Base-by-base conservation (phyloP, 257 asterid species). In the Ballota nigra region DNA sequence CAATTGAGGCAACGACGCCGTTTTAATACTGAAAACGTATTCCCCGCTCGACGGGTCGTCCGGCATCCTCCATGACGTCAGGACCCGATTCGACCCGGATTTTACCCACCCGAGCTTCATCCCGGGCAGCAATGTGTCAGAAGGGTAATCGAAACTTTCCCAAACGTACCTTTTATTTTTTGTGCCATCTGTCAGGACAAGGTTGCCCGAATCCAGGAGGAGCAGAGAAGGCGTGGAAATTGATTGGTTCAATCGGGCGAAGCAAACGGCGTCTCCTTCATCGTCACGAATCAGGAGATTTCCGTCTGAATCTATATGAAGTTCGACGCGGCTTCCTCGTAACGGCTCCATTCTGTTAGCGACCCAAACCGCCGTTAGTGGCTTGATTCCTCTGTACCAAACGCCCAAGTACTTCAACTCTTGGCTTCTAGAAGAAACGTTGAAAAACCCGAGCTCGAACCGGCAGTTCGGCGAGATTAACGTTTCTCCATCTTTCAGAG, bases 41-140 rank as follows among this genome's bases (percentile, higher is more conserved):
- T 81, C 86, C 0, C 89, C 88, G 0, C 29, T 80, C 92, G 87
- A 78, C 9, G 34, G 34, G 5, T 29, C 34, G 2, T 29, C 34
- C 5, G 34, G 5, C 34, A 2, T 29, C 34, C 9, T 6, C 38
- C 38, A 33, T 1, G 92, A 84, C 11, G 73, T 86, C 60, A 84
- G 70, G 36, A 52, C 61, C n/a, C 75, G 71, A 24, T 68, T 40
- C 5, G 61, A 8, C 15, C 31, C 41, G 5, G 63, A n/a, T 51
- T 69, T 76, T 4, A 72, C 76, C 92, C 84, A 83, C 0, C 92
- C 90, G 0, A 87, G 80, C 33, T 74, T 81, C 92, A 87, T 87
- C 16, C 86, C 82, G 9, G 90, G 90, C 6, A 87, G 69, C 80
- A 87, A 36, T 5, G 90, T 87, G 56, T 87, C 70, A 2, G 78